Percentiles rank a stretch among this genome's conserved stretches.
Conservation (phyloP, 345 rosid species). For the Salix brachista region DNA sequence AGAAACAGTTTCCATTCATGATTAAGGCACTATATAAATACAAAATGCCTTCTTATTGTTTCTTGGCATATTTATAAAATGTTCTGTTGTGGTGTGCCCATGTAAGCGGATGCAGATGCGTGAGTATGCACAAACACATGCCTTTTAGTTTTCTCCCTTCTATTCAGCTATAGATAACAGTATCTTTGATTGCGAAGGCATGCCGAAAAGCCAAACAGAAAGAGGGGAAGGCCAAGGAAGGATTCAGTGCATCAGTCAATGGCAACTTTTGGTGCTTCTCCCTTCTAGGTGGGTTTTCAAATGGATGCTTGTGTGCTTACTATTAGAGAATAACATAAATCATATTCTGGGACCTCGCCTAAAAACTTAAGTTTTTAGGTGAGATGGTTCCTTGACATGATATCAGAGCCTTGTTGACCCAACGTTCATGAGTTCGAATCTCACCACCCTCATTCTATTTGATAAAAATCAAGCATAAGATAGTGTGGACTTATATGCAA, state of each 20-base stretch:
- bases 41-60: neutral
- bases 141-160: neutral
- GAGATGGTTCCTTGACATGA: no score
- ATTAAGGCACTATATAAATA: neutral
- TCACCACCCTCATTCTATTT: no score
- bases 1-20: neutral
- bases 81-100: neutral
- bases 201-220: neutral
- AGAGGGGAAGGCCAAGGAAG: conserved; percentile 16
- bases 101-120: neutral
- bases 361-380: no score
- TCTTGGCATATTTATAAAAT: neutral
- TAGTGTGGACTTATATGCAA: no score
- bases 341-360: no score
- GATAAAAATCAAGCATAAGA: no score
- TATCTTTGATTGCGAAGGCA: neutral
- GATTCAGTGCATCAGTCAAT: neutral
- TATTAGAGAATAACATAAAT: no score
- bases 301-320: neutral
- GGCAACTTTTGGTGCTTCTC: neutral
- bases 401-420: no score
- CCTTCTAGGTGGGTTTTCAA: neutral
- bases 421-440: no score
- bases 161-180: neutral
- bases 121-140: neutral